Evolutionary conservation across 1,284 basidiomycete genomes (phyloP), one percentile per base, ranked within the genome.

Genomic region (Garcileccinum viscosum): DNA sequence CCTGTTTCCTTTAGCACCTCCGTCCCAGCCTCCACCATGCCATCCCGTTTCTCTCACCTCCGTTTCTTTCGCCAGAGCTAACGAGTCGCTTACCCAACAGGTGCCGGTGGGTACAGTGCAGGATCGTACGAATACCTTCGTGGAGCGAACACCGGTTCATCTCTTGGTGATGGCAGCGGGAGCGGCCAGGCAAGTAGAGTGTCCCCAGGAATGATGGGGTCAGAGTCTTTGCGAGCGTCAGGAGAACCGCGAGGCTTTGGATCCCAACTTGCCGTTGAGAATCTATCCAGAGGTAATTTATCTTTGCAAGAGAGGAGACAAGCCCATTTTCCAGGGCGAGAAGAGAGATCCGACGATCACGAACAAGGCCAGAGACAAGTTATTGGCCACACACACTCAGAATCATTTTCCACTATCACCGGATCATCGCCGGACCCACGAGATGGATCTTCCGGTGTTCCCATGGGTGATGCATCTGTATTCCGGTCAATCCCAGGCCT

Each of bases 361-460:
- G 65, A 32, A 22, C 50, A 27, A 4, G 24, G 33, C 15, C 67
- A 38, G 14, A 58, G 37, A 14, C 72, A 44, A 8, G 58, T 58
- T 22, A 0, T 35, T 0, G 4, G 63, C 7, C 76, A 76, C 24
- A 50, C 67, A 42, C 69, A 79, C 56, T 78, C 78, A 8, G 38
- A 69, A 24, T 81, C 77, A 7, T 7, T 77, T 19, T 77, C 77
- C 11, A 78, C 80, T 24, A 66, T 78, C 6, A 75, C 72, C 15
- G 74, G 64, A 2, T 78, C 79, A 9, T 65, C 80, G 3, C 69
- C 64, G 5, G 72, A 62, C 35, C 33, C 24, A 58, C 76, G 33
- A 58, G 62, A 42, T 35, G 63, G 53, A 42, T 50, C 58, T 12
- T 56, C 62, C 1, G 47, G 37, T 27, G 9, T 24, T 14, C 17